Conservation (phyloP, 352 stramenopile species). For the Phytophthora kernoviae region DNA sequence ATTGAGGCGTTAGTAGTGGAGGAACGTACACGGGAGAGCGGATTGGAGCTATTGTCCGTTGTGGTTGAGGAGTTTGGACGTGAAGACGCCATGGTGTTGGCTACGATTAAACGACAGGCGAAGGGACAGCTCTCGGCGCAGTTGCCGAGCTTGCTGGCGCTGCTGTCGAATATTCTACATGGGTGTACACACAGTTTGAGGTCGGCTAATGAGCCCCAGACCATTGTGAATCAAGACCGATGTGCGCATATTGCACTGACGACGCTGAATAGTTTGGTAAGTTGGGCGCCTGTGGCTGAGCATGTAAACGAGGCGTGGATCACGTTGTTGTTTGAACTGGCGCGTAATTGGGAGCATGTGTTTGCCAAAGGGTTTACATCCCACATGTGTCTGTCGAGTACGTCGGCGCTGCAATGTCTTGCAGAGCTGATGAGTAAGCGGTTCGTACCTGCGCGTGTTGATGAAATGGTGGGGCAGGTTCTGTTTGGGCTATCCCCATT, state of each 20-base stretch:
- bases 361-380: slow-evolving; percentile 21
- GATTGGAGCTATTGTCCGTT: slow-evolving; percentile 63
- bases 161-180: slow-evolving; percentile 56
- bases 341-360: slow-evolving; percentile 42
- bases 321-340: slow-evolving; percentile 62
- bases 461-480: slow-evolving; percentile 59
- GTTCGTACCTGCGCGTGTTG: slow-evolving; percentile 43
- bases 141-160: slow-evolving; percentile 50
- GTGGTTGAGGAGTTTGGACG: slow-evolving; percentile 78
- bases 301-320: slow-evolving; percentile 65
- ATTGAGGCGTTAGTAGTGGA: slow-evolving; percentile 62
- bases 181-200: slow-evolving; percentile 51
- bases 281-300: slow-evolving; percentile 62
- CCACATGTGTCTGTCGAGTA: slow-evolving; percentile 52
- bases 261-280: slow-evolving; percentile 54
- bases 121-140: slow-evolving; percentile 46
- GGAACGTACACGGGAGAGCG: slow-evolving; percentile 41
- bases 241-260: slow-evolving; percentile 57
- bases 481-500: slow-evolving; percentile 61
- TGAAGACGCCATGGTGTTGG: slow-evolving; percentile 62
- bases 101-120: slow-evolving; percentile 49
- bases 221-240: slow-evolving; percentile 41
- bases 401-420: slow-evolving; percentile 60
- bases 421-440: slow-evolving; percentile 73
- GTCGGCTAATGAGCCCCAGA: slow-evolving; percentile 12